A percentile compares a stretch with the other conserved stretches of the same genome.
These are phyloP conservation scores for Aristolochia contorta DNA, from an alignment of 164 flowering plant genomes.

Conservation along the genomic window DNA sequence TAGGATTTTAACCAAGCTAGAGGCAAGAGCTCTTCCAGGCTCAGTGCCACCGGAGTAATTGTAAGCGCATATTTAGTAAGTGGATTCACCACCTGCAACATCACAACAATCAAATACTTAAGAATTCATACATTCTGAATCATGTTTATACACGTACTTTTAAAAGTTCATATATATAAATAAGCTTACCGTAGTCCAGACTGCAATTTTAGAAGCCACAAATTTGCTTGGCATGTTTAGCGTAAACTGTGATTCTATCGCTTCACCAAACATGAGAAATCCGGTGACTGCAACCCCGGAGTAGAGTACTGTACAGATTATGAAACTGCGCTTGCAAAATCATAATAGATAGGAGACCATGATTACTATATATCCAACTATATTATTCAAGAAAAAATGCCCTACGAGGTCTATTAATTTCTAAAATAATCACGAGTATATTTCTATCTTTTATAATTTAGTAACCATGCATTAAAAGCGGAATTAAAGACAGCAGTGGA, in stretches of 20 bases:
- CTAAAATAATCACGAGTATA: no score
- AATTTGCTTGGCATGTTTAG: conserved; percentile 54
- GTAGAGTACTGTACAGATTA: conserved; percentile 29
- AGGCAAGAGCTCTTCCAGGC: conserved; percentile 68
- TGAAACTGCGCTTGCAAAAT: conserved; percentile 29
- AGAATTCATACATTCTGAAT: not conserved
- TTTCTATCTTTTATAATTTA: no score
- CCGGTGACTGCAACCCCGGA: conserved; percentile 45
- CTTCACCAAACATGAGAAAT: conserved; percentile 56
- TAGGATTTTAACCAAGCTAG: conserved; percentile 13
- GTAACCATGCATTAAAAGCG: no score
- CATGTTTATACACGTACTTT: no score
- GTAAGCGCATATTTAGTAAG: conserved; percentile 67
- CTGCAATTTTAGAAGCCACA: conserved; percentile 49
- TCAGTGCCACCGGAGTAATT: conserved; percentile 52
- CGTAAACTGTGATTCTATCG: conserved; percentile 53
- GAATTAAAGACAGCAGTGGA: no score
- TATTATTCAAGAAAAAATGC: no score
- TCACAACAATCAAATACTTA: not conserved
- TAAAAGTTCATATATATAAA: not conserved
- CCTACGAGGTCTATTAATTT: no score
- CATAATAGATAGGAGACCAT: no score
- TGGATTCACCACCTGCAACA: conserved; percentile 48
- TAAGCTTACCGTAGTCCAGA: conserved; percentile 53
- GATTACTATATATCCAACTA: no score